Conservation (phyloP, 2,329 filamentous ascomycete genomes). For the Cercospora beticola region DNA sequence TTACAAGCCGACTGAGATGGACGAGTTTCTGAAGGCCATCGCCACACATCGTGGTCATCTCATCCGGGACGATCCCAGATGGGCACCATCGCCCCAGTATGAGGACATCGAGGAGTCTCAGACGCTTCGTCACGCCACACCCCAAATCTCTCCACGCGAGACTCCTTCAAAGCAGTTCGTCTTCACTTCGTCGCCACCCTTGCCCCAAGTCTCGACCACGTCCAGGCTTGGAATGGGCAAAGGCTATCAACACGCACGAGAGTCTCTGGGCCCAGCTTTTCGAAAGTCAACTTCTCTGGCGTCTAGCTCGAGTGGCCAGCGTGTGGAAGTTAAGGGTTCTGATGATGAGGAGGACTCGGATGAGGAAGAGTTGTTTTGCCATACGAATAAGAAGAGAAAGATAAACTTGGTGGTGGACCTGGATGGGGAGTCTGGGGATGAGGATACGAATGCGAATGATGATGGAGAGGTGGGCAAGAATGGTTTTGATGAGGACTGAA, state of each 20-base stretch:
- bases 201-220: background rate
- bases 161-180: background rate
- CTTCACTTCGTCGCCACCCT: background rate
- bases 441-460: too few relatives aligned
- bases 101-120: background rate
- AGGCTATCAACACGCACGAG: background rate
- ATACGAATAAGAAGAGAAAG: background rate
- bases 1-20: background rate
- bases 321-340: background rate
- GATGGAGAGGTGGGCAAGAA: too few relatives aligned
- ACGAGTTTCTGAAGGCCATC: background rate
- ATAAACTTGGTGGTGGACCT: background rate
- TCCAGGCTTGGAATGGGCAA: background rate
- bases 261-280: background rate
- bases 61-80: background rate
- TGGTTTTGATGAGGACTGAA: too few relatives aligned
- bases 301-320: background rate
- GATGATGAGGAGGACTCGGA: background rate
- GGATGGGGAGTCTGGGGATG: background rate
- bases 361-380: background rate
- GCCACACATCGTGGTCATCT: constrained; percentile 1
- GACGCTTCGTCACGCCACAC: background rate
- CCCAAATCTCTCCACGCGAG: background rate
- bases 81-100: background rate
- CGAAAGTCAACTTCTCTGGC: background rate